Evolutionary conservation across 2,329 filamentous ascomycete species (phyloP).

Genomic region (Fusarium sp.): DNA sequence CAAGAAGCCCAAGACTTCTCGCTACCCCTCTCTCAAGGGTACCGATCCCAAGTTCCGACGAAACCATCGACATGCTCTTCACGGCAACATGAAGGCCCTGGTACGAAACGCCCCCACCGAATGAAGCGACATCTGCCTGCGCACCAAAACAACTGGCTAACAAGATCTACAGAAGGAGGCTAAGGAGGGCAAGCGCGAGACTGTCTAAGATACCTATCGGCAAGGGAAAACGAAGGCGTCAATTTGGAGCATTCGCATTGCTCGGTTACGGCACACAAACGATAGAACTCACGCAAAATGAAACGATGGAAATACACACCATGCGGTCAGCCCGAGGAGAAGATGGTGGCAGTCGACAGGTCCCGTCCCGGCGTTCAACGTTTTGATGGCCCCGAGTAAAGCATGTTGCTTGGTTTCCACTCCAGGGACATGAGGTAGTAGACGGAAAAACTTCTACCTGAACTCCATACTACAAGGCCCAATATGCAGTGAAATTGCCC

Average conservation of each 20-base stretch:
- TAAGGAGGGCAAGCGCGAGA: slow-evolving; percentile 93
- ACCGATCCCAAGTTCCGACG: slow-evolving; percentile 99
- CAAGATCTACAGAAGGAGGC: slow-evolving; percentile 82
- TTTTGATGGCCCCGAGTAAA: slow-evolving; percentile 38
- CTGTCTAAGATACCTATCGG: slow-evolving; percentile 67
- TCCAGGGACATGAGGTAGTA: slow-evolving; percentile 24
- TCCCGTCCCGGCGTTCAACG: slow-evolving; percentile 17
- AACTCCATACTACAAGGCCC: slow-evolving; percentile 16
- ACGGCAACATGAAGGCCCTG: slow-evolving; percentile 98
- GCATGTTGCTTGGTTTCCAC: slow-evolving; percentile 31
- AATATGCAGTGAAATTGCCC: background rate
- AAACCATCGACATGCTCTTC: slow-evolving; percentile 99
- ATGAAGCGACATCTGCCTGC: background rate
- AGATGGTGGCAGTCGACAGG: slow-evolving; percentile 24
- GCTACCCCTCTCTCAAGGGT: slow-evolving; percentile 98
- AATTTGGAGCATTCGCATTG: slow-evolving; percentile 39
- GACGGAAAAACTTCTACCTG: slow-evolving; percentile 18
- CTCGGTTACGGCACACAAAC: slow-evolving; percentile 36
- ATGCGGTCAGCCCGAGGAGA: slow-evolving; percentile 36
- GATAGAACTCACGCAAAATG: slow-evolving; percentile 42
- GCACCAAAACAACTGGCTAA: slow-evolving; percentile 44
- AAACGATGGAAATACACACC: slow-evolving; percentile 41
- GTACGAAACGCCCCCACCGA: slow-evolving; percentile 64
- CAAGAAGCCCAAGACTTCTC: slow-evolving; percentile 99
- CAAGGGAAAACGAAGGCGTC: slow-evolving; percentile 32